Evolutionary conservation across 306 rosid genomes (phyloP).

Genomic region (Echinosophora koreensis): DNA sequence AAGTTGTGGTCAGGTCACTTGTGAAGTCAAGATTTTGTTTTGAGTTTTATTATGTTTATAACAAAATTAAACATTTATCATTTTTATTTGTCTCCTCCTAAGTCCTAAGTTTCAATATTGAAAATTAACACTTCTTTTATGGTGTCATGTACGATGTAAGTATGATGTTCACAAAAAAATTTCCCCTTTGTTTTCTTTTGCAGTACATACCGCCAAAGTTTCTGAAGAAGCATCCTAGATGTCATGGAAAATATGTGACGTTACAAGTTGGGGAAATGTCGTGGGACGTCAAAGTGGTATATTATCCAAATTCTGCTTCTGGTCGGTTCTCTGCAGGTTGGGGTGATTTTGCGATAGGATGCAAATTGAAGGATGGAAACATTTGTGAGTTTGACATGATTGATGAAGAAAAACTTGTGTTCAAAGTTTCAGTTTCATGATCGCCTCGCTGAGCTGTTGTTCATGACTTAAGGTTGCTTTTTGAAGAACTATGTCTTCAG

Average conservation of each 20-base stretch:
- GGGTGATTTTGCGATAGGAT: not conserved
- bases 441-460: not conserved
- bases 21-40: not conserved
- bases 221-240: not conserved
- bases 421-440: conserved; percentile 34
- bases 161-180: too few relatives aligned
- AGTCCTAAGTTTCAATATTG: too few relatives aligned
- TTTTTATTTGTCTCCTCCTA: too few relatives aligned
- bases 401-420: not conserved
- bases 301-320: not conserved
- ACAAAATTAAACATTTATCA: too few relatives aligned
- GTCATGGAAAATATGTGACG: not conserved
- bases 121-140: too few relatives aligned
- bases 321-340: conserved; percentile 26
- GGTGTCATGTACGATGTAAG: too few relatives aligned
- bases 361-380: not conserved
- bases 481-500: too few relatives aligned
- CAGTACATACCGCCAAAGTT: not conserved
- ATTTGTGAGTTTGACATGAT: conserved; percentile 52
- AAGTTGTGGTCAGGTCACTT: not conserved
- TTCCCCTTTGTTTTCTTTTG: not conserved
- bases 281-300: not conserved
- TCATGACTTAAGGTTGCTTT: not conserved
- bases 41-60: too few relatives aligned
- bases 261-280: not conserved